Base-by-base conservation (phyloP, 352 stramenopile genomes). In the Phytophthora megakarya region DNA sequence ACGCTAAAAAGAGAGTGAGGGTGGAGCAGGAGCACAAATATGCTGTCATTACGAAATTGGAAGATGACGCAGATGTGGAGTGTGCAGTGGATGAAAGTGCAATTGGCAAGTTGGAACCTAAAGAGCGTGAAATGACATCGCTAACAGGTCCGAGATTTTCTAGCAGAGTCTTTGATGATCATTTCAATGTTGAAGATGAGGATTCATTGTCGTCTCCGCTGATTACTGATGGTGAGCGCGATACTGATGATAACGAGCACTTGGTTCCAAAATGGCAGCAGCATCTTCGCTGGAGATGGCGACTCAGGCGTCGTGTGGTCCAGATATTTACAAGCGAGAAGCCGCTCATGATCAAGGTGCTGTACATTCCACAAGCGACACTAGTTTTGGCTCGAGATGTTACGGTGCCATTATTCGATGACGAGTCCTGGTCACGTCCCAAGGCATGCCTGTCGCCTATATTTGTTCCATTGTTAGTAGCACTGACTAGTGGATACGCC, bases 401-500 rank as follows among this genome's bases (percentile, higher is more conserved):
- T 21, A 93, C 84, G 5, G 75, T 92, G 13, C 88, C 86, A 13
- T 65, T 93, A 16, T 60, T 96, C 3, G 84, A 93, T 48, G 59
- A 77, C 16, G 79, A 88, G 1, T 76, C 69, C 5, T 95, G 82
- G 81, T 97, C 86, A 3, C 83, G 96, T 12, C 76, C 76, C 3
- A 80, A 97, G 22, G 89, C 97, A 15, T 88, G 88, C 4, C 18
- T 98, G 19, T 95, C 88, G 13, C 73, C 92, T 6, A 63, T 90
- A 23, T 78, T 93, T 11, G 91, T 92, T 38, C 92, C 95, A 3
- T 23, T 97, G 5, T 93, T 97, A 59, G 68, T 98, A 12, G 73
- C 86, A 22, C 88, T 97, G 52, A 80, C 73, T 0, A 80, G 55
- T 58, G 76, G 73, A 16, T 70, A 73, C 35, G 60, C 72, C 3